Evolutionary conservation across 2,329 filamentous ascomycete genomes (phyloP).

Genomic region (Aspergillus viridinutans): DNA sequence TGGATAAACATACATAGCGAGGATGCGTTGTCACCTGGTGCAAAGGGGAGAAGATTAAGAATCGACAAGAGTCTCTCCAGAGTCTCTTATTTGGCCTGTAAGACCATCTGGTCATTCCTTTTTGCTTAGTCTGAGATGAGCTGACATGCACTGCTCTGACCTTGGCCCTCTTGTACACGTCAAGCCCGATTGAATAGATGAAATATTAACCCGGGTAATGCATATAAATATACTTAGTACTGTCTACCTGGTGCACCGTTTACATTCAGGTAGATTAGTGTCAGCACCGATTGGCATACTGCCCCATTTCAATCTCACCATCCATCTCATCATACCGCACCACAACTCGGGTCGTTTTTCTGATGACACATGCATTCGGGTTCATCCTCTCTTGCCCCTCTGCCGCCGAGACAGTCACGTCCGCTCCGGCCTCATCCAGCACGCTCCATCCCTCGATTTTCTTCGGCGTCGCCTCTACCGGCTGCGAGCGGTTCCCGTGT

Average conservation of each 20-base stretch:
- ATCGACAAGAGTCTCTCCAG: too few species aligned
- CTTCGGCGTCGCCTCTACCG: background rate
- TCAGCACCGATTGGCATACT: background rate
- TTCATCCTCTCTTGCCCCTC: background rate
- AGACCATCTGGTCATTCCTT: too few species aligned
- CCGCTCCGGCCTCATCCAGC: background rate
- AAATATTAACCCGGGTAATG: background rate
- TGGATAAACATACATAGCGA: too few species aligned
- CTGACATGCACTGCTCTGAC: too few species aligned
- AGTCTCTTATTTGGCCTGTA: too few species aligned
- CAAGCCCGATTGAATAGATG: too few species aligned
- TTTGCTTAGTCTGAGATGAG: too few species aligned
- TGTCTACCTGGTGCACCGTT: background rate
- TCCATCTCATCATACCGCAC: background rate
- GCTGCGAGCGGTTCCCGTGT: background rate
- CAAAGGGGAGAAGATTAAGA: too few species aligned
- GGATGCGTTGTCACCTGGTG: too few species aligned
- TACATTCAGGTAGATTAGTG: background rate
- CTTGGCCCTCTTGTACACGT: too few species aligned
- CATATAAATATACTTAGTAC: background rate
- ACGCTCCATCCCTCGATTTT: background rate
- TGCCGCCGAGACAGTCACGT: background rate
- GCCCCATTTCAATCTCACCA: background rate
- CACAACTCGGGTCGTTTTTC: background rate
- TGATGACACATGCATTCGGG: too few species aligned